Evolutionary conservation across 345 rosid species (phyloP).

Genomic region (Pelargonium nanum): DNA sequence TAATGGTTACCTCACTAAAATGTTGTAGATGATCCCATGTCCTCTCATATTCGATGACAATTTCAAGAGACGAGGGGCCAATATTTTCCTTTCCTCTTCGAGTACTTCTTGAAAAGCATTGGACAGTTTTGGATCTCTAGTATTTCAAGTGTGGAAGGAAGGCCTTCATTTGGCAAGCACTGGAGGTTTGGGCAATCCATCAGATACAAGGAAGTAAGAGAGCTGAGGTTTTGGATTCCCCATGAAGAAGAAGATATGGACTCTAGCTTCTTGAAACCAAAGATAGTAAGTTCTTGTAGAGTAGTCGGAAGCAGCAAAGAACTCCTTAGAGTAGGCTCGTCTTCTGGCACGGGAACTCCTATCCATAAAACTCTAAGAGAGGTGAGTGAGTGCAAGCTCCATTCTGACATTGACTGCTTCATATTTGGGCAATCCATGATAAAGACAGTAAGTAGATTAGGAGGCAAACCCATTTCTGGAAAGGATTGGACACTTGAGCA

Average conservation of each 20-base stretch:
- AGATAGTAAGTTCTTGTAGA: not conserved
- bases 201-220: too few species aligned
- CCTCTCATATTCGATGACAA: too few species aligned
- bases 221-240: too few species aligned
- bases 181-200: too few species aligned
- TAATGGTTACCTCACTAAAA: too few species aligned
- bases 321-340: not conserved
- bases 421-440: not conserved
- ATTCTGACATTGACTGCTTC: not conserved
- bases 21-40: too few species aligned
- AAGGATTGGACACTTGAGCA: not conserved
- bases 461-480: not conserved
- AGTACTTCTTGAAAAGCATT: too few species aligned
- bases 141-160: too few species aligned
- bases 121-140: too few species aligned
- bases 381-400: not conserved
- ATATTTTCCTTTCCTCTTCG: too few species aligned
- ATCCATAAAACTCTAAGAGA: not conserved
- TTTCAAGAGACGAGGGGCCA: too few species aligned
- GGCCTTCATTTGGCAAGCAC: too few species aligned
- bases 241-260: not conserved
- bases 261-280: not conserved
- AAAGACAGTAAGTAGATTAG: not conserved
- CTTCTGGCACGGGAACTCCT: not conserved
- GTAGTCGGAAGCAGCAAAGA: not conserved